These are phyloP conservation scores for Diversispora epigaea DNA, from an alignment of 192 early-diverging fungal species.

Conservation along the genomic window DNA sequence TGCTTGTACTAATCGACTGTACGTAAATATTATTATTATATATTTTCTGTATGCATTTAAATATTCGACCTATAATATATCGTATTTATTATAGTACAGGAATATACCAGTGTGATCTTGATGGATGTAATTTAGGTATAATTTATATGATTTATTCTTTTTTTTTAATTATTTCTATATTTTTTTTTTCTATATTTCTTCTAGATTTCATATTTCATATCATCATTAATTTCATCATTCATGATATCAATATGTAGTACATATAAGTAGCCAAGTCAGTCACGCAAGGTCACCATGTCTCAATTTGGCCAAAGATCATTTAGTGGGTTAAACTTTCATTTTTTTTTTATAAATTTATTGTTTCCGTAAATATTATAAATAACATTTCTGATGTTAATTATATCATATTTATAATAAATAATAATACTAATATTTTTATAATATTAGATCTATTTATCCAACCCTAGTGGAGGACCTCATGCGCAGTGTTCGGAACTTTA, in stretches of 20 bases:
- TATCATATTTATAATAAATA: neutral
- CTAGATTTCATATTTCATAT: neutral
- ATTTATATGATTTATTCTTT: neutral
- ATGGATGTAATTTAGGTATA: conserved; percentile 13
- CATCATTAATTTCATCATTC: conserved; percentile 23
- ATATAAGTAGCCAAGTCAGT: neutral
- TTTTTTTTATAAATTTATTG: neutral
- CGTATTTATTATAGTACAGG: neutral
- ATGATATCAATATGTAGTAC: neutral
- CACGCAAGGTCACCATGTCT: neutral
- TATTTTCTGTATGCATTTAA: neutral
- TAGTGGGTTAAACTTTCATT: neutral
- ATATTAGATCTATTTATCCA: conserved; percentile 60
- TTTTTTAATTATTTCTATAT: neutral
- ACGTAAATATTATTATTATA: conserved; percentile 10
- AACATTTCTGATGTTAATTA: neutral
- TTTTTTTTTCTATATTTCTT: too few species aligned
- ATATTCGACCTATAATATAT: too few species aligned
- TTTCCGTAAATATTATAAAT: neutral
- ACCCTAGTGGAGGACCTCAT: conserved; percentile 67
- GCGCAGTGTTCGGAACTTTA: conserved; percentile 55
- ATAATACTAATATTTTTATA: neutral
- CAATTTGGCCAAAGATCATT: neutral
- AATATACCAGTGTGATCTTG: conserved; percentile 13
- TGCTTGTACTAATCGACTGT: conserved; percentile 68